Evolutionary conservation across 441 rosid species (phyloP), one percentile per base, ranked within the genome.

Genomic region (Mallotus japonicus): DNA sequence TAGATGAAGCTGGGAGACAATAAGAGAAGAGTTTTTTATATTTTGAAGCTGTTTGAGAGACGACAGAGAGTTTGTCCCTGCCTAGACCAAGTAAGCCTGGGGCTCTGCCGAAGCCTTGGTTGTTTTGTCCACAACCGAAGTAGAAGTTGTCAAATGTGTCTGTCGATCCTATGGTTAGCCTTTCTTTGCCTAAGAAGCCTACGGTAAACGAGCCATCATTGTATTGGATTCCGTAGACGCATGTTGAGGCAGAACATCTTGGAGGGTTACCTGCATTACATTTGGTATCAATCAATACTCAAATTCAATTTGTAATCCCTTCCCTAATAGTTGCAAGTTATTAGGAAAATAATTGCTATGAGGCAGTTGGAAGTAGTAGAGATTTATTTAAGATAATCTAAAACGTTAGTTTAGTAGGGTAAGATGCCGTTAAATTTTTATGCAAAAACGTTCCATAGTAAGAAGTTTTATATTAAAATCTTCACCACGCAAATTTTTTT

Each of bases 41-140:
- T 9, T 81, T 77, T 6, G 68, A 1, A 6, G 87, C 87, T 0
- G 94, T 89, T 81, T 95, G 99, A 5, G 89, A 81, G 62, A 93
- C 88, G 2, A 89, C 49, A 0, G 99, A 92, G 24, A 95, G 76
- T 50, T 80, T 75, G 59, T 85, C 84, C 0, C 91, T 89, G 62
- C 97, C 99, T 1, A 95, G 92, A 0, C 99, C 99, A 10, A 92
- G 81, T 55, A 92, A 67, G 1, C 96, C 97, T 9, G 92, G 94
- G 0, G 87, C 76, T 6, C 88, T 85, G 0, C 83, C 86, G 63
- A 87, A 94, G 20, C 99, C 99, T 1, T 64, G 83, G 70, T 87
- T 90, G 76, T 84, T 82, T 69, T 87, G 85, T 32, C 97, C 94
- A 64, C 99, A 94, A 0, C 99, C 97, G 64, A 94, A 90, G 49